Evolutionary conservation across 2,329 filamentous ascomycete species (phyloP).

Genomic region (Colletotrichum shisoi): DNA sequence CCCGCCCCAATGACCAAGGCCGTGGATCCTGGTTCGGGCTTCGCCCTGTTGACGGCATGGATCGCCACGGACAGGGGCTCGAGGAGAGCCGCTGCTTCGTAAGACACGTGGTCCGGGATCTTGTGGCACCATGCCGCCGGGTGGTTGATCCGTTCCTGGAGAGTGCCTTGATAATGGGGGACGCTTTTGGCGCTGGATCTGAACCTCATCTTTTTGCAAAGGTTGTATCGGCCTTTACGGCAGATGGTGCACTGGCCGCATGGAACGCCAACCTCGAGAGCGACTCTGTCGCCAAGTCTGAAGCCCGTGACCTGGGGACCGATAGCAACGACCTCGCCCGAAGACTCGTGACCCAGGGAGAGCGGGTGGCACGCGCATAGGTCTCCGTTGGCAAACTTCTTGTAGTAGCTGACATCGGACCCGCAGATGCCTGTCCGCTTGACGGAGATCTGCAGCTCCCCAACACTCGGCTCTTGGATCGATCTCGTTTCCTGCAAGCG

Average conservation of each 20-base stretch:
- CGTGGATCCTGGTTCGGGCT: conserved; percentile 60
- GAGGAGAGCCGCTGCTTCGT: conserved; percentile 66
- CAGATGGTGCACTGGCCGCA: conserved; percentile 62
- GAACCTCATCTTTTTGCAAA: conserved; percentile 69
- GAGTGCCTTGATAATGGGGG: conserved; percentile 69
- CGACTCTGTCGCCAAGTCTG: conserved; percentile 64
- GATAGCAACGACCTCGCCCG: conserved; percentile 64
- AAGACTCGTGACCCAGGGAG: conserved; percentile 70
- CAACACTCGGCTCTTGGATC: conserved; percentile 56
- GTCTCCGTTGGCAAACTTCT: conserved; percentile 75
- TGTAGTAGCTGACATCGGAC: conserved; percentile 75
- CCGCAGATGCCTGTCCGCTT: conserved; percentile 74
- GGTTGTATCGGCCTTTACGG: conserved; percentile 65
- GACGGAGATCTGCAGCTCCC: conserved; percentile 71
- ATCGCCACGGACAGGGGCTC: conserved; percentile 70
- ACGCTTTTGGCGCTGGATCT: conserved; percentile 68
- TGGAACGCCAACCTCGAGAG: conserved; percentile 65
- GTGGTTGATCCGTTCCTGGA: conserved; percentile 70
- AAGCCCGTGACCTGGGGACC: conserved; percentile 63
- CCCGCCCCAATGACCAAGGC: conserved; percentile 72
- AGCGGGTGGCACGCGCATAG: conserved; percentile 71
- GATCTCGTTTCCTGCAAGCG: conserved; percentile 57
- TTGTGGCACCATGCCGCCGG: conserved; percentile 69
- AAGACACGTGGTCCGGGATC: conserved; percentile 67
- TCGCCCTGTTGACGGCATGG: conserved; percentile 66